Percentiles rank a stretch among this genome's conserved stretches.
These are phyloP conservation scores for Leccinum obscurum DNA, from an alignment of 768 basidiomycete genomes.

Conservation along the genomic window DNA sequence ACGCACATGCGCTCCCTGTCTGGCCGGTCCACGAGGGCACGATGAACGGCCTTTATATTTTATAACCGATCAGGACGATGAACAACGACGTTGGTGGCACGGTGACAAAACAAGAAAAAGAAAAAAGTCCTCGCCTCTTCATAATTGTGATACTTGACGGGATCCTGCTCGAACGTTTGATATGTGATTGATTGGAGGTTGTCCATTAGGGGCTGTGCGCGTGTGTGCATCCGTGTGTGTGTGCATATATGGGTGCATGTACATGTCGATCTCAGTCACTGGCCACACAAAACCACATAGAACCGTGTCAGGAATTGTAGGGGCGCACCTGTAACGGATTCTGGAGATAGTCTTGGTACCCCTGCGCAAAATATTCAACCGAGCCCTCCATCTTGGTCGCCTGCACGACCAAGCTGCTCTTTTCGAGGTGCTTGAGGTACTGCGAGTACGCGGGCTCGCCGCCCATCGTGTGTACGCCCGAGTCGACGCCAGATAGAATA, in stretches of 20 bases:
- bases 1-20: constrained; percentile 58
- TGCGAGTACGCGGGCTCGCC: constrained; percentile 88
- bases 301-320: neutral
- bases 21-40: constrained; percentile 74
- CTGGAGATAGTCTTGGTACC: constrained; percentile 95
- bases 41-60: constrained; percentile 66
- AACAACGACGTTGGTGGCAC: constrained; percentile 7
- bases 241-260: neutral
- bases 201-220: constrained; percentile 86
- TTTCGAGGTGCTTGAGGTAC: constrained; percentile 83
- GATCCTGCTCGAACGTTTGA: constrained; percentile 97
- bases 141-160: constrained; percentile 93
- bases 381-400: constrained; percentile 68
- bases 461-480: constrained; percentile 71
- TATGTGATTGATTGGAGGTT: constrained; percentile 95
- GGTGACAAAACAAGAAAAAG: constrained; percentile 4
- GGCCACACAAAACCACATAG: neutral
- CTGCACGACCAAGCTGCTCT: constrained; percentile 66
- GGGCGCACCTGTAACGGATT: constrained; percentile 81
- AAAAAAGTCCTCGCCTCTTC: constrained; percentile 64
- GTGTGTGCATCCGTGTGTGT: constrained; percentile 29
- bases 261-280: neutral
- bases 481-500: constrained; percentile 70
- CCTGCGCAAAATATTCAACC: constrained; percentile 87
- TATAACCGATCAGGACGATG: neutral